These are phyloP conservation scores for Simplicillium sp. DNA, from an alignment of 2,329 filamentous ascomycete species.

Conservation along the genomic window DNA sequence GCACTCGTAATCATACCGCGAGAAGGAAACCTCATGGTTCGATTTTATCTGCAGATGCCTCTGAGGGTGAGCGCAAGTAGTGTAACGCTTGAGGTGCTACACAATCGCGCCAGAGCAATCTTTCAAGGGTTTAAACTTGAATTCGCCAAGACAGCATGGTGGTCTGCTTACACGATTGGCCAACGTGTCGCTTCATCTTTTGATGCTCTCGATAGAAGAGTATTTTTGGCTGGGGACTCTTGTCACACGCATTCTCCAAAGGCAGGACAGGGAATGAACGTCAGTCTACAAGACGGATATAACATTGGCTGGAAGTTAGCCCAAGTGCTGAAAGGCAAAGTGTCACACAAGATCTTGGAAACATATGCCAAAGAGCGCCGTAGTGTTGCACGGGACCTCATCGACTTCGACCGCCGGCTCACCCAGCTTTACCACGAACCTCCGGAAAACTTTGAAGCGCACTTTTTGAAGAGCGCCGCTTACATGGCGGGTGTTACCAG, in stretches of 20 bases:
- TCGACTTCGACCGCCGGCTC: conserved; percentile 48
- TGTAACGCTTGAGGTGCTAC: conserved; percentile 43
- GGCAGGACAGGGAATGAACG: conserved; percentile 62
- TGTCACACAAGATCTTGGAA: conserved; percentile 25
- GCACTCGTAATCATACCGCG: conserved; percentile 53
- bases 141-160: conserved; percentile 48
- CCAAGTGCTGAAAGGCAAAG: conserved; percentile 26
- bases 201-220: conserved; percentile 34
- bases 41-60: conserved; percentile 52
- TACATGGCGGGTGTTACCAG: not conserved
- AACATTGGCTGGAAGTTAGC: conserved; percentile 48
- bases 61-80: conserved; percentile 36
- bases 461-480: not conserved
- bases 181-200: conserved; percentile 52
- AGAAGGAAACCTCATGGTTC: conserved; percentile 45
- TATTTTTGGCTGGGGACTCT: conserved; percentile 63
- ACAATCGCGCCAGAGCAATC: conserved; percentile 39
- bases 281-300: conserved; percentile 54
- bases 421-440: conserved; percentile 36
- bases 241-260: conserved; percentile 48
- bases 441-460: not conserved
- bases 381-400: conserved; percentile 51
- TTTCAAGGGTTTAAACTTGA: conserved; percentile 46
- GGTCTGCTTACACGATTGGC: conserved; percentile 54
- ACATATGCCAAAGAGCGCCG: conserved; percentile 42